phyloP scores from a whole-genome alignment of 2,329 filamentous ascomycete genomes.

The Dichotomopilus funicola region DNA sequence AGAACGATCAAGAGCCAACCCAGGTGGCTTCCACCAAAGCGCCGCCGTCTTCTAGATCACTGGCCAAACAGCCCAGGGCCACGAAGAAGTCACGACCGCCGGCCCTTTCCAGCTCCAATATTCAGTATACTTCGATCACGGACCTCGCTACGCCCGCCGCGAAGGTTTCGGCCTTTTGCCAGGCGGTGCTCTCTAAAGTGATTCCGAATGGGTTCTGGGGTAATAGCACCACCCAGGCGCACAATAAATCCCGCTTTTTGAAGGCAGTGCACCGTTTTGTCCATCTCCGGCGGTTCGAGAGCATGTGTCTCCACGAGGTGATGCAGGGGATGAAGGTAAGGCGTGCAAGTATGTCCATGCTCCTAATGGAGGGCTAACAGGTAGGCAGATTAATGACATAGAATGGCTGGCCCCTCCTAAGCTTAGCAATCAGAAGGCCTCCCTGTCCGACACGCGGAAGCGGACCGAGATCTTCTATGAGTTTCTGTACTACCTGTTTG shows the following conservation, averaged over 20 bases:
- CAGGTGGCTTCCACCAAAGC: not conserved
- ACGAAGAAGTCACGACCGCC: slow-evolving; percentile 19
- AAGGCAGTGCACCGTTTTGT: slow-evolving; percentile 72
- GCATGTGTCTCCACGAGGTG: slow-evolving; percentile 69
- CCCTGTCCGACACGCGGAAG: slow-evolving; percentile 66
- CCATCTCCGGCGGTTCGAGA: slow-evolving; percentile 72
- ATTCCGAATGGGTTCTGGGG: slow-evolving; percentile 76
- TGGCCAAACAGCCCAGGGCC: slow-evolving; percentile 1
- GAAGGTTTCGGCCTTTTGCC: slow-evolving; percentile 80
- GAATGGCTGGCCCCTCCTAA: slow-evolving; percentile 63
- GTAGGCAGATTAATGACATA: slow-evolving; percentile 55
- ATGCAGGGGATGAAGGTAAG: slow-evolving; percentile 67
- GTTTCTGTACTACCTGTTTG: slow-evolving; percentile 86
- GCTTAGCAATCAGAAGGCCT: slow-evolving; percentile 48
- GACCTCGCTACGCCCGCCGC: slow-evolving; percentile 60
- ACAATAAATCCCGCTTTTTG: slow-evolving; percentile 59
- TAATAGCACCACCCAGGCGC: slow-evolving; percentile 38
- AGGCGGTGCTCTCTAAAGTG: slow-evolving; percentile 63
- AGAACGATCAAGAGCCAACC: not conserved
- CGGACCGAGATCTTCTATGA: slow-evolving; percentile 74
- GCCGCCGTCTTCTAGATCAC: not conserved
- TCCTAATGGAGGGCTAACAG: slow-evolving; percentile 1
- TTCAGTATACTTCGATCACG: slow-evolving; percentile 47
- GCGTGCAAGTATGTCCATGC: not conserved
- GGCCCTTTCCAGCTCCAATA: slow-evolving; percentile 26